Base-by-base conservation (phyloP, 139 green algal genomes). In the Micractinium sp. region DNA sequence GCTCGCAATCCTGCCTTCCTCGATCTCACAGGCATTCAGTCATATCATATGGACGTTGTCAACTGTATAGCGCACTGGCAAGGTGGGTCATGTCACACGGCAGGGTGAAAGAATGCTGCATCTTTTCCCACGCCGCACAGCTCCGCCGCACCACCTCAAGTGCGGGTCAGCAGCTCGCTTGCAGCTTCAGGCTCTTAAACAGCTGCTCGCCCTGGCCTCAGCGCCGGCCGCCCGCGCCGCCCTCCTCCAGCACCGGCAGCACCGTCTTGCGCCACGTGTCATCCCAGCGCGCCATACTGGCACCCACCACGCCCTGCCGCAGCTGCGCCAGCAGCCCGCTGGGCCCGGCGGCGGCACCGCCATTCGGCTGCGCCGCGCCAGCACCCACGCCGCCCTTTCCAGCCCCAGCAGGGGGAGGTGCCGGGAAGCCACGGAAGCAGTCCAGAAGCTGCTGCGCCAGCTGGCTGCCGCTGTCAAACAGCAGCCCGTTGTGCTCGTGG, bases 401-500 rank as follows among this genome's bases (percentile, higher is more conserved):
- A 16, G n/a, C 60, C 60, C n/a, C 77, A 87, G 75, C 89, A 53
- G 38, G 77, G 16, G n/a, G 20, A 35, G 76, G 56, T 0, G 47
- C 76, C 67, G 89, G 74, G 36, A 95, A 95, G 29, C 93, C 91
- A 13, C 67, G 33, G 18, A 98, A 89, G 38, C 97, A 87, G 12
- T 83, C 31, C 39, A 90, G 41, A 77, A 98, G 94, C 66, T 95
- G 90, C 15, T 91, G 77, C 0, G 91, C 91, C 78, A 99, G 94
- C 89, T 97, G 88, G 27, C 90, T 14, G 0, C 94, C 53, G 0
- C 39, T 90, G 12, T 31, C 78, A 90, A 99, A 99, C n/a, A 98
- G 91, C 86, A 98, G 87, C 0, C 97, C 97, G 79, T 96, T 98
- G 85, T 92, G 67, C 2, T 93, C 93, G 5, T 95, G 87, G 12